Base-by-base conservation (phyloP, 306 rosid genomes). In the Leucaena leucocephala region DNA sequence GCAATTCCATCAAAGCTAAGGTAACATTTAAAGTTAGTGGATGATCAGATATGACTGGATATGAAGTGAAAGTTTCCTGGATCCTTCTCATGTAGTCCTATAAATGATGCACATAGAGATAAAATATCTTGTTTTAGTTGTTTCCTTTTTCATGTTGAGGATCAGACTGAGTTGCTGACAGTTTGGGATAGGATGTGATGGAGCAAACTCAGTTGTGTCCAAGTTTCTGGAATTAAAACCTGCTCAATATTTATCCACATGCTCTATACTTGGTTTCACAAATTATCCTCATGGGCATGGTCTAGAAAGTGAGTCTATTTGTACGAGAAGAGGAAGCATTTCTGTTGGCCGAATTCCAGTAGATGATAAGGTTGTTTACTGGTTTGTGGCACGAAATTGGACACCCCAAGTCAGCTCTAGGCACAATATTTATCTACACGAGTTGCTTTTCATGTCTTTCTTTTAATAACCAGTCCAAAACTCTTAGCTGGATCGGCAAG, bases 111-210 rank as follows among this genome's bases (percentile, higher is more conserved):
- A 13, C 36, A 15, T 7, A 14, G 1, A 6, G 68, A 11, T 62
- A 16, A 14, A 49, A 16, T 49, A 15, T 49, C n/a, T 5, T 49
- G n/a, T 15, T 2, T n/a, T 19, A n/a, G 2, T 55, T 19, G 1
- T 21, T 19, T 55, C 14, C 5, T 3, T 34, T 33, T 34, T 12
- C 2, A 36, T 64, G 19, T 34, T 11, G 12, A 36, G 44, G n/a
- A 64, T 36, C 8, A 7, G 33, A 67, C 49, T n/a, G 45, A n/a
- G n/a, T 36, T 17, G 5, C 8, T 6, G 44, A 49, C 77, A 85
- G 83, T 62, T 85, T 73, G 67, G 81, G 71, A 81, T 85, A 43
- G 85, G 88, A 74, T 85, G 85, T 22, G 85, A 85, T 52, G 85
- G 85, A 63, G 85, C 78, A 59, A 78, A 50, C 79, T 85, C 81